phyloP scores from a whole-genome alignment of 345 rosid species.

The Salix koriyanagi region DNA sequence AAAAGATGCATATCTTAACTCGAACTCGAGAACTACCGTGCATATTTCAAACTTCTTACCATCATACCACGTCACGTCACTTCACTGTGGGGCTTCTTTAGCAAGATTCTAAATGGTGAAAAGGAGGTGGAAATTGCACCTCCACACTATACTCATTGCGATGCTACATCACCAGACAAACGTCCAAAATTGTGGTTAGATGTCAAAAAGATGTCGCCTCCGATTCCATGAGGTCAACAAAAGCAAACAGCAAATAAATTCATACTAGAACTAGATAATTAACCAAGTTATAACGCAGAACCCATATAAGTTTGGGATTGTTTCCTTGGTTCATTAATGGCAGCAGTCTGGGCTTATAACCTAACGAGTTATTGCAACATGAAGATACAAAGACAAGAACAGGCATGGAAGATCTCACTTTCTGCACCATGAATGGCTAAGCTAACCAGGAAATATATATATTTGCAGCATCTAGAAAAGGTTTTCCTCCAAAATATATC shows the following conservation, averaged over 20 bases:
- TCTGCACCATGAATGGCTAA: neutral
- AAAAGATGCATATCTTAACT: accelerated
- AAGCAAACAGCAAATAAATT: neutral
- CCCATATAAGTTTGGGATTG: neutral
- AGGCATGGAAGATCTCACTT: neutral
- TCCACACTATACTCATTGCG: neutral
- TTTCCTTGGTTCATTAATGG: neutral
- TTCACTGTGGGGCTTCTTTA: neutral
- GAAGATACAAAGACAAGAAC: neutral
- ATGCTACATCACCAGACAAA: conserved; percentile 4
- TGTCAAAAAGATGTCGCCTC: conserved; percentile 12
- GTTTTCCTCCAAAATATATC: neutral
- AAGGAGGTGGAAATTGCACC: neutral
- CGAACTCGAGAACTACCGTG: too few relatives aligned
- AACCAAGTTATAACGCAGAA: neutral
- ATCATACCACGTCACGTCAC: too few relatives aligned
- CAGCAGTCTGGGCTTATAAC: neutral
- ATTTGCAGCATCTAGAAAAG: neutral
- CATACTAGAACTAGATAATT: neutral
- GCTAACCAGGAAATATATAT: neutral
- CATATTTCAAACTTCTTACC: too few relatives aligned
- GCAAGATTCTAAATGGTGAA: neutral
- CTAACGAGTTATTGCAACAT: neutral
- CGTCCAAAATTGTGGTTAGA: neutral
- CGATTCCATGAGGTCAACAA: neutral